Conservation (phyloP, 345 rosid genomes). For the Euphorbia tirucalli region DNA sequence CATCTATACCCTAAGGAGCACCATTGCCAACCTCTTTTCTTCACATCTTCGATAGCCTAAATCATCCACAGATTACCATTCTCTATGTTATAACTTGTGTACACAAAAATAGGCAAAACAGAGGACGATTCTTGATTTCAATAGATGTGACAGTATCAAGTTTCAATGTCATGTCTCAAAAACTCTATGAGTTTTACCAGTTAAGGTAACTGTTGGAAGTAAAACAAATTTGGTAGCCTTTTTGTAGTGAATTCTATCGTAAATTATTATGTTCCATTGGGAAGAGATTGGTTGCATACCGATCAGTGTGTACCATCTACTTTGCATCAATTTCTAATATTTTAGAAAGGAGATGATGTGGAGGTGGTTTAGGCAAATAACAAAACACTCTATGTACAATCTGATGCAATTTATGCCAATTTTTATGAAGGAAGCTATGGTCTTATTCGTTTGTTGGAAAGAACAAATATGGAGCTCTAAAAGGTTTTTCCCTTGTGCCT, state of each 20-base stretch:
- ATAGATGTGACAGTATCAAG: neutral
- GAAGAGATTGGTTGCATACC: constrained; percentile 11
- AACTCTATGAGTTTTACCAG: neutral
- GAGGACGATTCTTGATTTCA: too few species aligned
- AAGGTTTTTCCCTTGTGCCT: neutral
- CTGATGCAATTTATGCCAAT: neutral
- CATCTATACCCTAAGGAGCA: too few species aligned
- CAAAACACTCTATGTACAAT: neutral
- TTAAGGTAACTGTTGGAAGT: neutral
- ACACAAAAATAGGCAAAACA: too few species aligned
- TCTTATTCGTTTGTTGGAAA: neutral
- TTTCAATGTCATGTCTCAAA: neutral
- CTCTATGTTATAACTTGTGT: too few species aligned
- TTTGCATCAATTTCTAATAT: neutral
- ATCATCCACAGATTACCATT: too few species aligned
- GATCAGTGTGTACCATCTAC: constrained; percentile 8
- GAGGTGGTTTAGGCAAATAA: neutral
- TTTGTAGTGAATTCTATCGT: neutral
- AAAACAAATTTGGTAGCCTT: neutral
- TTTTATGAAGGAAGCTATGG: neutral
- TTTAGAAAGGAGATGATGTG: constrained; percentile 1
- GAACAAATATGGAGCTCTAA: neutral
- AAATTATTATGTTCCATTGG: neutral
- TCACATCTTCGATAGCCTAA: too few species aligned
- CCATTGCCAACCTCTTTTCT: too few species aligned